Evolutionary conservation across 129 eudicot genomes (phyloP).

Genomic region (Ambrosia trifida): DNA sequence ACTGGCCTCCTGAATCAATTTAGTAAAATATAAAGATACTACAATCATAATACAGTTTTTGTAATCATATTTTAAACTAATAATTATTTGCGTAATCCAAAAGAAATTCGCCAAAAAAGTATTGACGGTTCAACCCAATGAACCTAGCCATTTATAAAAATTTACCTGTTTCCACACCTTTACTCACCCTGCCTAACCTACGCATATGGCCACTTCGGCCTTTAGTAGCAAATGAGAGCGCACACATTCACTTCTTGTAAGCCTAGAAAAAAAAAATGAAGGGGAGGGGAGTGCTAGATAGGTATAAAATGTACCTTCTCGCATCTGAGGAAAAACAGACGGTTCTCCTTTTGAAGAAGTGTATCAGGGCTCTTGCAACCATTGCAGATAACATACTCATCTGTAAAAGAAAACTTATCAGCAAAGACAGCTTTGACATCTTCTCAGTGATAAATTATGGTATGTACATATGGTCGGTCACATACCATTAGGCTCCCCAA

Average conservation of each 20-base stretch:
- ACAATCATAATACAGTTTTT: not conserved
- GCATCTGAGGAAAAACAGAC: constrained; percentile 40
- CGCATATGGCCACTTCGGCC: not conserved
- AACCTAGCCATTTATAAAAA: not conserved
- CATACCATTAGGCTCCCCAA: not conserved
- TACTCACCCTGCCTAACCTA: not conserved
- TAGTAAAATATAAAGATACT: not conserved
- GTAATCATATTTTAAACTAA: not conserved
- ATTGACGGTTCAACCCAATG: too few relatives aligned
- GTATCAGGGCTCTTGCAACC: constrained; percentile 49
- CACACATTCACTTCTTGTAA: not conserved
- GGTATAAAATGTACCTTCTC: constrained; percentile 33
- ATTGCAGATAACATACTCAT: constrained; percentile 48
- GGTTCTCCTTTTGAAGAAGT: constrained; percentile 40
- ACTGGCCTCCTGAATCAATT: not conserved
- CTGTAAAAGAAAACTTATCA: constrained; percentile 23
- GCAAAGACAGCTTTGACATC: constrained; percentile 5
- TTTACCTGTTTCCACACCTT: not conserved
- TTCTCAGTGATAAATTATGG: not conserved
- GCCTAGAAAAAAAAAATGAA: too few relatives aligned
- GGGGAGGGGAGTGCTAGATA: too few relatives aligned
- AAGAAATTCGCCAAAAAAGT: not conserved
- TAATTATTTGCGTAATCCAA: not conserved
- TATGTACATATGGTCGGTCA: constrained; percentile 1
- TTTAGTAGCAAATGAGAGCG: not conserved